phyloP scores from a whole-genome alignment of 768 basidiomycete species.

The Mrakia gelida region DNA sequence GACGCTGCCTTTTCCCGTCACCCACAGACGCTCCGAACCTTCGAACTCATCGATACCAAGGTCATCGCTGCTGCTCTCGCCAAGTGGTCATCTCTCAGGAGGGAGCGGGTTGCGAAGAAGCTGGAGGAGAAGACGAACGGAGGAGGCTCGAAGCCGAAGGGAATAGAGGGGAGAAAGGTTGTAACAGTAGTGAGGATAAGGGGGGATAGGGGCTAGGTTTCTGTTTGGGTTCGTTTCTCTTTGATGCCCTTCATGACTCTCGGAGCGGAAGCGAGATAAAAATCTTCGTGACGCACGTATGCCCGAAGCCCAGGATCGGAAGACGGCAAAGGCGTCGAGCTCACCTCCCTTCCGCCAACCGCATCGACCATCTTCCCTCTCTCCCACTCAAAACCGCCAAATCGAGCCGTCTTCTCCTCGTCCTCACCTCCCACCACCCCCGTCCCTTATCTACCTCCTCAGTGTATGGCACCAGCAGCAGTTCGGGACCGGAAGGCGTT shows the following conservation, averaged over 20 bases:
- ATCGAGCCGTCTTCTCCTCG: neutral
- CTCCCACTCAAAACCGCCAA: too few relatives aligned
- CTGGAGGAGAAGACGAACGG: neutral
- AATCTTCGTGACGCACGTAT: too few relatives aligned
- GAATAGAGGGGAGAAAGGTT: too few relatives aligned
- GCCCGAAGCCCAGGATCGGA: too few relatives aligned
- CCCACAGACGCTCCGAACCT: neutral
- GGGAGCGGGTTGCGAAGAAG: neutral
- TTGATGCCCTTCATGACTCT: too few relatives aligned
- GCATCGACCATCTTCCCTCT: too few relatives aligned
- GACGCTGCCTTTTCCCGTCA: neutral
- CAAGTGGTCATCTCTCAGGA: neutral
- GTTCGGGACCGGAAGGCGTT: conserved; percentile 18
- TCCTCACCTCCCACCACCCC: neutral
- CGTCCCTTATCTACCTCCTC: too few relatives aligned
- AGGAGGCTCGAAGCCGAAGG: neutral
- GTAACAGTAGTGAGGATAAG: too few relatives aligned
- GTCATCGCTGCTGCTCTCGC: neutral
- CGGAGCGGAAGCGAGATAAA: too few relatives aligned
- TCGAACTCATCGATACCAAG: conserved; percentile 1
- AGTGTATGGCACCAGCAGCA: neutral
- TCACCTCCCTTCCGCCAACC: too few relatives aligned
- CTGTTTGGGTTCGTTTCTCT: neutral
- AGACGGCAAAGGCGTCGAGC: too few relatives aligned
- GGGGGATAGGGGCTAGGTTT: neutral